Evolutionary conservation across 345 rosid genomes (phyloP).

Genomic region (Moringa oleifera): DNA sequence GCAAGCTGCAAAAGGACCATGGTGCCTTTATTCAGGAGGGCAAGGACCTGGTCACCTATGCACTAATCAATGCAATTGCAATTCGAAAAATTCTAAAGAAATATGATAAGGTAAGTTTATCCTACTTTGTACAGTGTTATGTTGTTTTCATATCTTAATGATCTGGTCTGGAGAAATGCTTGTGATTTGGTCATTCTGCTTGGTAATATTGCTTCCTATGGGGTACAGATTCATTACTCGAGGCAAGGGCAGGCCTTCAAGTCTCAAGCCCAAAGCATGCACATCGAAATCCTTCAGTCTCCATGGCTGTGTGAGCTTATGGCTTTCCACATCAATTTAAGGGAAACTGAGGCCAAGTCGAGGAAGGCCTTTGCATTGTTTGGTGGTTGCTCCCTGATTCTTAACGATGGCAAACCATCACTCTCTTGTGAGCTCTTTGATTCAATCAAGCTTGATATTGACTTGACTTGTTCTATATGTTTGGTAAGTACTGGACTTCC

Average conservation of each 20-base stretch:
- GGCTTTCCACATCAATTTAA: slow-evolving; percentile 84
- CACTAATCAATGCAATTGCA: slow-evolving; percentile 77
- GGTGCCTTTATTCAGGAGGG: slow-evolving; percentile 70
- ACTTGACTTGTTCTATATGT: slow-evolving; percentile 90
- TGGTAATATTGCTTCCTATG: no score
- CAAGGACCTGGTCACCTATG: slow-evolving; percentile 76
- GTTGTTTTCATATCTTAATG: neutral
- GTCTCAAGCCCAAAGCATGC: slow-evolving; percentile 79
- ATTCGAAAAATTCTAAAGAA: slow-evolving; percentile 88
- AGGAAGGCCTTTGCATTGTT: slow-evolving; percentile 45
- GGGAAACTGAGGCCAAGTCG: slow-evolving; percentile 44
- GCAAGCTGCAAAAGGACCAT: slow-evolving; percentile 43
- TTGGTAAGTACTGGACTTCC: slow-evolving; percentile 48
- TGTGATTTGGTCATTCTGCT: no score
- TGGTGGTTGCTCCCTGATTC: slow-evolving; percentile 53
- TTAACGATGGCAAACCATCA: slow-evolving; percentile 64
- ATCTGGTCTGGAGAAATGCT: neutral
- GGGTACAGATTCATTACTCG: slow-evolving; percentile 69
- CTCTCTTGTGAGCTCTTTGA: slow-evolving; percentile 77
- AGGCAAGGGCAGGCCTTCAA: slow-evolving; percentile 93
- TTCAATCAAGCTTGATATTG: slow-evolving; percentile 72
- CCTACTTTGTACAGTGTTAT: neutral
- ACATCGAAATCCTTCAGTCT: slow-evolving; percentile 84
- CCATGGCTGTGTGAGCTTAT: slow-evolving; percentile 94
- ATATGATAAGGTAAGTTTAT: slow-evolving; percentile 68